These are phyloP conservation scores for Funneliformis caledonium DNA, from an alignment of 371 early-diverging fungal species.

Conservation along the genomic window DNA sequence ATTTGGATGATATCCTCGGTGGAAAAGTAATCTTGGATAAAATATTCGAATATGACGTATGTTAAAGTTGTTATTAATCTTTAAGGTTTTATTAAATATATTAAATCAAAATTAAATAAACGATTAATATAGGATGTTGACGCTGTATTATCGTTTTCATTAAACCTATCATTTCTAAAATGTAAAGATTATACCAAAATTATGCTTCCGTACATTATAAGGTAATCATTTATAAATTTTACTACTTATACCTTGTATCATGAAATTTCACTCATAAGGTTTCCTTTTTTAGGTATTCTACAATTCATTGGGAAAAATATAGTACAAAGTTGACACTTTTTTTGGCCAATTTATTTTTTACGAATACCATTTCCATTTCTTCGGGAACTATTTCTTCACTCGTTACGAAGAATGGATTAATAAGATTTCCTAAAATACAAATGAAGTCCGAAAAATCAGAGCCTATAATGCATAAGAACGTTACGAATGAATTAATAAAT, in stretches of 20 bases:
- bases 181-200: slow-evolving; percentile 74
- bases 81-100: background rate
- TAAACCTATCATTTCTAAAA: slow-evolving; percentile 65
- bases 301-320: slow-evolving; percentile 49
- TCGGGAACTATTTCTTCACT: slow-evolving; percentile 58
- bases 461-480: slow-evolving; percentile 35
- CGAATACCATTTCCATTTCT: slow-evolving; percentile 50
- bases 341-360: slow-evolving; percentile 56
- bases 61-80: background rate
- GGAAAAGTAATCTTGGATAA: slow-evolving; percentile 67
- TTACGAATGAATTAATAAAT: slow-evolving; percentile 51
- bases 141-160: slow-evolving; percentile 66
- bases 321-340: slow-evolving; percentile 60
- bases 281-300: slow-evolving; percentile 47
- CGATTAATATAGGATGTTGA: slow-evolving; percentile 49
- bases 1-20: slow-evolving; percentile 62
- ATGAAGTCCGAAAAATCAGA: background rate
- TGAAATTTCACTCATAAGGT: background rate
- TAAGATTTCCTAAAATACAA: slow-evolving; percentile 56
- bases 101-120: background rate
- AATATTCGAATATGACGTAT: slow-evolving; percentile 53
- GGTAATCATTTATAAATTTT: slow-evolving; percentile 41
- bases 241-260: background rate
- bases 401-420: slow-evolving; percentile 58
- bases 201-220: slow-evolving; percentile 69